phyloP scores from a whole-genome alignment of 2,329 filamentous ascomycete species.

The Trichophyton verrucosum region DNA sequence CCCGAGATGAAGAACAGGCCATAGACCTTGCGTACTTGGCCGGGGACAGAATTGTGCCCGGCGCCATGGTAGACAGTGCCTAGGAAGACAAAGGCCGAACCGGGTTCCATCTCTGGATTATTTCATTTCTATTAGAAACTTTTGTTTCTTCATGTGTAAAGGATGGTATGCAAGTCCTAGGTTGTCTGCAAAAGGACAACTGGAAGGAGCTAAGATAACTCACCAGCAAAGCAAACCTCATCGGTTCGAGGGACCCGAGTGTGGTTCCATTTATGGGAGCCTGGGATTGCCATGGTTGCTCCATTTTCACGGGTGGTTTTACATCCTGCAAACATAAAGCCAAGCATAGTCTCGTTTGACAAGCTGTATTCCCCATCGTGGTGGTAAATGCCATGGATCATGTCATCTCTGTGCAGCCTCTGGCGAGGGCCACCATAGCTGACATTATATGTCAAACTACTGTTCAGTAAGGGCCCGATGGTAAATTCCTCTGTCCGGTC shows the following conservation, averaged over 20 bases:
- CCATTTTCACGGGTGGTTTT: slow-evolving; percentile 33
- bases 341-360: slow-evolving; percentile 27
- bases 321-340: slow-evolving; percentile 29
- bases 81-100: slow-evolving; percentile 31
- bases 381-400: slow-evolving; percentile 22
- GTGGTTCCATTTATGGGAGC: slow-evolving; percentile 31
- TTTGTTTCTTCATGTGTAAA: not conserved
- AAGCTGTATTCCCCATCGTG: slow-evolving; percentile 12
- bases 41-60: slow-evolving; percentile 24
- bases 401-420: slow-evolving; percentile 30
- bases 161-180: not conserved
- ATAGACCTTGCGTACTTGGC: slow-evolving; percentile 22
- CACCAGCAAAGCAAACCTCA: slow-evolving; percentile 28
- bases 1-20: slow-evolving; percentile 28
- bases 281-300: slow-evolving; percentile 32
- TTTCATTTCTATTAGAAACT: not conserved
- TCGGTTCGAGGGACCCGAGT: slow-evolving; percentile 27
- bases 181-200: not conserved
- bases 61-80: slow-evolving; percentile 33
- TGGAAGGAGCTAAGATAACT: not conserved
- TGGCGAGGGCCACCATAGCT: slow-evolving; percentile 32
- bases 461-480: not conserved
- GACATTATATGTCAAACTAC: slow-evolving; percentile 13
- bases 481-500: not conserved
- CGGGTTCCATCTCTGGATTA: slow-evolving; percentile 24